Evolutionary conservation across 164 flowering plant genomes (phyloP), one percentile per base, ranked within the genome.

Genomic region (Macadamia tetraphylla): DNA sequence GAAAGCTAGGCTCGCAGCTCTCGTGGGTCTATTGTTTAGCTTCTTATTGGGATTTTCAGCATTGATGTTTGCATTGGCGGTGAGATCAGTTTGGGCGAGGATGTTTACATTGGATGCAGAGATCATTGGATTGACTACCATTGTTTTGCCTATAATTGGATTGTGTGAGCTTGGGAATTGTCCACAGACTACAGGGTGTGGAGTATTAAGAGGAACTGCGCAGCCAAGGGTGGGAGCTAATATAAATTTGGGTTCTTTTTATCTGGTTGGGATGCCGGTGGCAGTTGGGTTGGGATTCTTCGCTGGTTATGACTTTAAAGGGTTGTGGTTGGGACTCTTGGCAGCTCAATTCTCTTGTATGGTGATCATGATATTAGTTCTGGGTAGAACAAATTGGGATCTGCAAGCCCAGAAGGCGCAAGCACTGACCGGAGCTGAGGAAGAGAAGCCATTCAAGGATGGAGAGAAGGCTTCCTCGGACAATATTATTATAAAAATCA

Each of bases 131-230:
- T 61, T 90, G 52, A 88, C 96, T 2, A 70, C 96, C 6, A 40
- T 74, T 52, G 91, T 84, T n/a, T 42, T 90, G 68, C 96, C 96
- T 0, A 83, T 90, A 12, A 83, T 88, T n/a, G 96, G 96, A 9
- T 78, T 90, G 0, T 89, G 96, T 62, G 96, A 89, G 76, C 84
- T 88, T 2, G 96, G 96, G 1, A 89, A 89, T 64, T 88, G 91
- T 65, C 96, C 96, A 0, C 96, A 89, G 59, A 89, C 96, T 14
- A 79, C 88, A 3, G 86, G 84, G 3, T 90, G 93, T 63, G 96
- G 96, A 1, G 90, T 84, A 0, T 35, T 90, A 58, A 78, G 96
- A 62, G 96, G 96, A 0, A 81, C 86, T 0, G 96, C 96, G 0
- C 62, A 89, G 64, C 96, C 96, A 0, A 80, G 70, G 57, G 14